These are phyloP conservation scores for Cyclostephanos tholiformis DNA, from an alignment of 108 stramenopile species.

Conservation along the genomic window DNA sequence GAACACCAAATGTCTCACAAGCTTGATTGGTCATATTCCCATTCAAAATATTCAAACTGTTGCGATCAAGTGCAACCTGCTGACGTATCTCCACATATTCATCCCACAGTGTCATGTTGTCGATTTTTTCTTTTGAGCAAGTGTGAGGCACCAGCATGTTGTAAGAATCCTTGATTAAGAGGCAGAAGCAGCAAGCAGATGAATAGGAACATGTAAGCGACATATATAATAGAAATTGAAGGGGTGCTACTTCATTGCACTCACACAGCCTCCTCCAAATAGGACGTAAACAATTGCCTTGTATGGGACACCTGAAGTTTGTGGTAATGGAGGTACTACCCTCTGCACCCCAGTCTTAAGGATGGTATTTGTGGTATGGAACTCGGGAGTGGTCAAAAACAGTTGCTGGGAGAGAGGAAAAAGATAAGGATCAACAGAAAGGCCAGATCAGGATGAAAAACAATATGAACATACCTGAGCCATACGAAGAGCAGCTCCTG, in stretches of 20 bases:
- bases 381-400: constrained; percentile 52
- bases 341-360: constrained; percentile 25
- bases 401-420: constrained; percentile 20
- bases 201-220: not conserved
- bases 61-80: constrained; percentile 36
- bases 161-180: constrained; percentile 38
- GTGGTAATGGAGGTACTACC: constrained; percentile 12
- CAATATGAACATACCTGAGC: constrained; percentile 35
- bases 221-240: not conserved
- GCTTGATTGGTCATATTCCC: constrained; percentile 50
- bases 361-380: constrained; percentile 49
- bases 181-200: not conserved
- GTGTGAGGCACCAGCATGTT: constrained; percentile 61
- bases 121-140: constrained; percentile 22
- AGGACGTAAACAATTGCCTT: constrained; percentile 62
- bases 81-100: constrained; percentile 42
- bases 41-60: constrained; percentile 27
- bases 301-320: constrained; percentile 37
- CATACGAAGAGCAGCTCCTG: constrained; percentile 33
- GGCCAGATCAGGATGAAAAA: not conserved
- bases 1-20: constrained; percentile 65
- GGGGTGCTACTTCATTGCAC: not conserved
- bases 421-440: not conserved
- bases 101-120: constrained; percentile 28
- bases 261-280: constrained; percentile 50